Evolutionary conservation across 768 basidiomycete species (phyloP), one percentile per base, ranked within the genome.

Genomic region (Mycena rosella): DNA sequence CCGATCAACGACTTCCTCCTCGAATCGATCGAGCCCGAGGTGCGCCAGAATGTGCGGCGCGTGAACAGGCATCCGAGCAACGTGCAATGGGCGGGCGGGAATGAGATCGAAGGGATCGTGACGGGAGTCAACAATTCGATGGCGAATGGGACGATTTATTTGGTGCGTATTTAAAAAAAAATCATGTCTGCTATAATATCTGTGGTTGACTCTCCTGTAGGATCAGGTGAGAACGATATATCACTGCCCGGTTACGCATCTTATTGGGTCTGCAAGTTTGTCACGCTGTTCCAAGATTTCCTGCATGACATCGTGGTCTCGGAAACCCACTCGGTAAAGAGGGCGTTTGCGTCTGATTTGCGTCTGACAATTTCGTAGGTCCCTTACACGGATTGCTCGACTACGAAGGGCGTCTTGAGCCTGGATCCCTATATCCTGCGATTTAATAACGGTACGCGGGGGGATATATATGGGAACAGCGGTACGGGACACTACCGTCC

Each of bases 31-130:
- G 85, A 86, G 49, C 84, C 85, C 2, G 88, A 89, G 72, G 85
- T 88, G 17, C 78, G 85, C 22, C 86, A 89, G 75, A 88, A 89
- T 63, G 85, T 88, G 2, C 78, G 87, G 24, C 77, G 88, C 26
- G 73, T 88, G 22, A 89, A 88, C 67, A 78, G 80, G 29, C 87
- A 89, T 62, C 87, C 88, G 5, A 88, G 87, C 74, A 85, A 83
- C 69, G 85, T 76, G 2, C 87, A 88, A 60, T 89, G 88, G 87
- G 87, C 88, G 14, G 87, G 86, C 13, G 87, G 87, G 22, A 89
- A 89, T 74, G 87, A 88, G 73, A 87, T 88, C 52, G 87, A 88
- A 70, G 86, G 83, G 0, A 88, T 88, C 47, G 85, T 84, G 14
- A 78, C 81, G 45, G 57, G 29, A 11, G 80, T 80, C 9, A 82